phyloP scores from a whole-genome alignment of 2,329 filamentous ascomycete genomes.

The Alternaria novae-zelandiae region DNA sequence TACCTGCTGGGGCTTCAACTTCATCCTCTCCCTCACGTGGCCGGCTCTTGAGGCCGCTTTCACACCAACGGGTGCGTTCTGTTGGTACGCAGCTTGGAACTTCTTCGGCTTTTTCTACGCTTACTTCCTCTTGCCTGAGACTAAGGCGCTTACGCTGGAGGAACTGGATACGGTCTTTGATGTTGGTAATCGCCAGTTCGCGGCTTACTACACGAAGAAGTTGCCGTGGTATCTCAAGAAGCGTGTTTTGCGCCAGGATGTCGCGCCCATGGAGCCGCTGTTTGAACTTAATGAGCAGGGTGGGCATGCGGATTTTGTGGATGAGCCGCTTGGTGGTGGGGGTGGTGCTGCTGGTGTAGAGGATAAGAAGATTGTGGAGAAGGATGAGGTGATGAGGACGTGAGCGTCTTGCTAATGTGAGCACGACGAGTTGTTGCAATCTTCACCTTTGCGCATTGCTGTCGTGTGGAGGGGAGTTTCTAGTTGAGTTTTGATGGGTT shows the following conservation, averaged over 20 bases:
- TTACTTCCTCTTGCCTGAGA: constrained; percentile 41
- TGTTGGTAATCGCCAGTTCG: constrained; percentile 34
- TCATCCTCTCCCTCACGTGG: constrained; percentile 61
- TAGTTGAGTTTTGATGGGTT: background rate
- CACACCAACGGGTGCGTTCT: constrained; percentile 59
- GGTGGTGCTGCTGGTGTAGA: background rate
- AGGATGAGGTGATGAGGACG: background rate
- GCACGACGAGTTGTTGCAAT: background rate
- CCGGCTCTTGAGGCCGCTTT: constrained; percentile 58
- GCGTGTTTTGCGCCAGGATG: constrained; percentile 39
- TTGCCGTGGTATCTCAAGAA: constrained; percentile 48
- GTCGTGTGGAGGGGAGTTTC: background rate
- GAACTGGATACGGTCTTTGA: constrained; percentile 41
- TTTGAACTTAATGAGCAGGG: constrained; percentile 30
- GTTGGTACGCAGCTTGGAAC: constrained; percentile 64
- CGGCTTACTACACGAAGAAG: constrained; percentile 35
- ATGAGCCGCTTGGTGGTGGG: constrained; percentile 4
- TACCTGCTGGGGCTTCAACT: constrained; percentile 66
- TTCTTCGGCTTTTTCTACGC: constrained; percentile 57
- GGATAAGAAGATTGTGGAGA: constrained; percentile 9
- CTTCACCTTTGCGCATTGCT: background rate
- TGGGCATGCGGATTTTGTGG: background rate
- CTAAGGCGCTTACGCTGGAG: constrained; percentile 39
- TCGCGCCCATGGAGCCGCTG: constrained; percentile 33
- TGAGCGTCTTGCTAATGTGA: background rate